Base-by-base conservation (phyloP, 768 basidiomycete genomes). In the Fomitopsis pulvina region DNA sequence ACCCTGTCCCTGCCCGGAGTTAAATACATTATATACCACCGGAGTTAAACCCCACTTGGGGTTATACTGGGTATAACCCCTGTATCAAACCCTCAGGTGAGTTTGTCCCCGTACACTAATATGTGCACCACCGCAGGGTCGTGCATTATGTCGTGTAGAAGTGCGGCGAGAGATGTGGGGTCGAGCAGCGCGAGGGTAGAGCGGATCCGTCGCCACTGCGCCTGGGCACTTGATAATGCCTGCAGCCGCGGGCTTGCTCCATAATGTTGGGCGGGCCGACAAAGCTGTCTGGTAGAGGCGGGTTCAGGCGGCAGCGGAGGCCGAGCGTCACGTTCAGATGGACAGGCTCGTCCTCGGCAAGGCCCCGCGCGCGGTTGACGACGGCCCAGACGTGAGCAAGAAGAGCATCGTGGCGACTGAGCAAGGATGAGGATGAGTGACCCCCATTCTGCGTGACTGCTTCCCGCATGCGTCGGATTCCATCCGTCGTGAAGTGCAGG, bases 371-470 rank as follows among this genome's bases (percentile, higher is more conserved):
- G 41, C 64, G 61, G 40, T 66, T 63, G 29, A 69, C 57, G n/a
- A 60, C 56, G 8, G 50, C 48, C 69, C 71, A 72, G 5, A 72
- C 34, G 52, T 68, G 67, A 2, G 69, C 68, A 22, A 66, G 63
- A 18, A 71, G 62, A 8, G 65, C 63, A 54, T 70, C 69, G 21
- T 68, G 61, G 52, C 66, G 65, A 51, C 68, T 69, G 54, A 68
- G 20, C n/a, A n/a, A n/a, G n/a, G n/a, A n/a, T n/a, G n/a, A n/a
- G 5, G 20, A 46, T 14, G 29, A 11, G 11, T 16, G 20, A 30
- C 16, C 2, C 16, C 14, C 21, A 18, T n/a, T n/a, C 16, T 12
- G 44, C 7, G 65, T n/a, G n/a, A n/a, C 63, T 20, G 57, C 64
- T 38, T 60, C 47, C 65, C 68, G 69, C 34, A 71, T 68, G n/a